phyloP scores from a whole-genome alignment of 2,329 filamentous ascomycete genomes.

The Cladophialophora psammophila region DNA sequence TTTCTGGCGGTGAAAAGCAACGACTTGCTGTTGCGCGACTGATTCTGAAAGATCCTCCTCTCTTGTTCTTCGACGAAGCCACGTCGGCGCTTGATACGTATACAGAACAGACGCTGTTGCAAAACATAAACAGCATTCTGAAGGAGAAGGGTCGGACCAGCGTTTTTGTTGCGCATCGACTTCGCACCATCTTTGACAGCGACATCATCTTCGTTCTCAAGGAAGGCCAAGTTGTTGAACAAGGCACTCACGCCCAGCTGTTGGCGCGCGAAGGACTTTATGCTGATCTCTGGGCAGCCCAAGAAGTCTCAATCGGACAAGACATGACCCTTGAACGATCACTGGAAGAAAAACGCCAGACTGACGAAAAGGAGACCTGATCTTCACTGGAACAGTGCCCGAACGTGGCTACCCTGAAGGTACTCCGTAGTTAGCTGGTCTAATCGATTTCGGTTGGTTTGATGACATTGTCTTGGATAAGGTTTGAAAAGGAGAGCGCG shows the following conservation, averaged over 20 bases:
- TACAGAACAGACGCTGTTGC: slow-evolving; percentile 84
- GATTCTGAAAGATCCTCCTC: slow-evolving; percentile 81
- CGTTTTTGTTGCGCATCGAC: slow-evolving; percentile 90
- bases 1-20: slow-evolving; percentile 90
- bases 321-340: slow-evolving; percentile 52
- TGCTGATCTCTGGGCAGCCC: slow-evolving; percentile 80
- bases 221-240: slow-evolving; percentile 84
- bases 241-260: slow-evolving; percentile 84
- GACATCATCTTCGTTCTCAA: slow-evolving; percentile 91
- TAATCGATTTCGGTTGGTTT: neutral
- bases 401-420: neutral
- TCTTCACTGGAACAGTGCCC: neutral
- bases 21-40: slow-evolving; percentile 86
- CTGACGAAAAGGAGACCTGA: slow-evolving; percentile 20
- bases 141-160: slow-evolving; percentile 88
- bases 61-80: slow-evolving; percentile 88
- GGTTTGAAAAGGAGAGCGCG: neutral
- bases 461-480: slow-evolving; percentile 1
- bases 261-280: slow-evolving; percentile 80
- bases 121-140: slow-evolving; percentile 91
- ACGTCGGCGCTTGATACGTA: slow-evolving; percentile 88
- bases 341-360: slow-evolving; percentile 45
- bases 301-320: slow-evolving; percentile 63
- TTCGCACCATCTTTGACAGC: slow-evolving; percentile 92
- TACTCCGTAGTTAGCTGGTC: neutral